Evolutionary conservation across 768 basidiomycete genomes (phyloP).

Genomic region (Termitomyces titanicus): DNA sequence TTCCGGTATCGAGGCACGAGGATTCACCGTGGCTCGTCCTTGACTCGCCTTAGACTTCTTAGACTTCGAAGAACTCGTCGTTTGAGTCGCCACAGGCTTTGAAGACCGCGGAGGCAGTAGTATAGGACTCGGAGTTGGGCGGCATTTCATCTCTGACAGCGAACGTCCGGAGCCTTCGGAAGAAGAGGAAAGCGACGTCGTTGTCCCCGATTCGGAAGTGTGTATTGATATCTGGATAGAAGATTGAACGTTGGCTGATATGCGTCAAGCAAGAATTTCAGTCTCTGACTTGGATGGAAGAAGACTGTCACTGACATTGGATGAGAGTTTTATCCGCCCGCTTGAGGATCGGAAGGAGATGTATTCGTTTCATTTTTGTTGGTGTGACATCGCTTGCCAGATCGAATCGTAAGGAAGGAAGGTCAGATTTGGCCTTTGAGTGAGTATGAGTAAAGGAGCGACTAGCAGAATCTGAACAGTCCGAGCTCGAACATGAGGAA

Average conservation of each 20-base stretch:
- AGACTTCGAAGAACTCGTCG: conserved; percentile 5
- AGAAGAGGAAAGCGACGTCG: conserved; percentile 6
- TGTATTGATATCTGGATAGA: conserved; percentile 9
- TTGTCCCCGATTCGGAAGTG: conserved; percentile 5
- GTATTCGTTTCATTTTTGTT: conserved; percentile 3
- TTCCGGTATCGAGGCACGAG: conserved; percentile 6
- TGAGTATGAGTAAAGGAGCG: neutral
- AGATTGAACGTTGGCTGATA: conserved; percentile 2
- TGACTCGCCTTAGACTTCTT: conserved; percentile 4
- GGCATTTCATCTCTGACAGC: neutral
- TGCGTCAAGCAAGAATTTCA: neutral
- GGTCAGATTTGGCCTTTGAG: conserved; percentile 1
- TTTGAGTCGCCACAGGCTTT: conserved; percentile 1
- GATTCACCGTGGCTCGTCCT: conserved; percentile 5
- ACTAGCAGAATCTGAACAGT: neutral
- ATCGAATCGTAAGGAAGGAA: neutral
- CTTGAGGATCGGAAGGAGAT: conserved; percentile 3
- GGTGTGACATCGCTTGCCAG: neutral
- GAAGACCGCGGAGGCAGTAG: conserved; percentile 7
- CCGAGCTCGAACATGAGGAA: neutral
- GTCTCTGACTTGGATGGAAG: neutral
- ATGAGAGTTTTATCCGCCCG: conserved; percentile 1
- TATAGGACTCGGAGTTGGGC: neutral
- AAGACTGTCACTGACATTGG: neutral
- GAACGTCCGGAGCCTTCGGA: conserved; percentile 8